Conservation (phyloP, 2,329 filamentous ascomycete genomes). For the Microcyclospora pomicola region DNA sequence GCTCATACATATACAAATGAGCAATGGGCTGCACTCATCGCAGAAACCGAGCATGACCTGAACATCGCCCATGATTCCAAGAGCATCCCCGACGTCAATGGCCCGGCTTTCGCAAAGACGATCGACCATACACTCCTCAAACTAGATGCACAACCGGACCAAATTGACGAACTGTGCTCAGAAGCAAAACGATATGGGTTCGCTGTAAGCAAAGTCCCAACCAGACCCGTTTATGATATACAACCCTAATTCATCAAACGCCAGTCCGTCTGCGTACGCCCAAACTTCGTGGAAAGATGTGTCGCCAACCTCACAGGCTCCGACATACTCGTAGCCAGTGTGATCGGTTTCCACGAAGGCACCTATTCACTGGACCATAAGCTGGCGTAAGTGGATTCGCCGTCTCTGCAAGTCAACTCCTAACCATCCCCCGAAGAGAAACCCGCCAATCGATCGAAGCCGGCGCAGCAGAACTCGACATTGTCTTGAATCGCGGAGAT, state of each 20-base stretch:
- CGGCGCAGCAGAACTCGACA: conserved; percentile 44
- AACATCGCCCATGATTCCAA: conserved; percentile 3
- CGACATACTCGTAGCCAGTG: conserved; percentile 40
- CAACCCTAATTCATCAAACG: neutral
- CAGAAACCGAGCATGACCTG: conserved; percentile 16
- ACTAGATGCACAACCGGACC: conserved; percentile 31
- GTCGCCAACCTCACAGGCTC: conserved; percentile 35
- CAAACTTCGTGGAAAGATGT: conserved; percentile 38
- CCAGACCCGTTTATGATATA: too few species aligned
- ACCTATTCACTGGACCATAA: conserved; percentile 39
- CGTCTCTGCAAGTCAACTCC: neutral
- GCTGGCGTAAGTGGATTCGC: conserved; percentile 19
- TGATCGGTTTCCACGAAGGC: conserved; percentile 48
- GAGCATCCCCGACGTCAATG: conserved; percentile 4
- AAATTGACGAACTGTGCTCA: conserved; percentile 41
- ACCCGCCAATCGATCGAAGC: conserved; percentile 34
- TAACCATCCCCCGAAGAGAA: conserved; percentile 23
- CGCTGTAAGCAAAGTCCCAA: conserved; percentile 22
- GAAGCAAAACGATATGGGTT: conserved; percentile 38
- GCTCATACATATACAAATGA: conserved; percentile 25
- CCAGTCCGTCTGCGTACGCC: conserved; percentile 44
- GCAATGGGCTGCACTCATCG: conserved; percentile 31
- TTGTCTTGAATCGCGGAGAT: conserved; percentile 42
- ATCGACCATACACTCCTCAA: conserved; percentile 40
- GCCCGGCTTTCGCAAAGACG: conserved; percentile 15